Evolutionary conservation across 1,139 yeast genomes (phyloP), one percentile per base, ranked within the genome.

Genomic region (Yarrowia galli): DNA sequence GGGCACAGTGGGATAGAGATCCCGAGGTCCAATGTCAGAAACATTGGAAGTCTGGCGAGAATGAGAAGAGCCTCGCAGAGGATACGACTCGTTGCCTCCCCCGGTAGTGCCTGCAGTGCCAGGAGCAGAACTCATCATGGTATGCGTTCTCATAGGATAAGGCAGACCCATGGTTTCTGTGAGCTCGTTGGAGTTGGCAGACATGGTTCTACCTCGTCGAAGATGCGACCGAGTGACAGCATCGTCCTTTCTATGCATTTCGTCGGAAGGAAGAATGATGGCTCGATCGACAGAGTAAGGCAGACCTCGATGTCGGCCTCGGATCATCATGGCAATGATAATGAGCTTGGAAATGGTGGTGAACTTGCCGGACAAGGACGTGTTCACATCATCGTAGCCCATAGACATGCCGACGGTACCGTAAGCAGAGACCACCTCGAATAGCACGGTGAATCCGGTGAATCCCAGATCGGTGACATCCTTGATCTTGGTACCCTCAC

Each of bases 221-320:
- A 61, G 35, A 23, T 61, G 66, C 15, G 42, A 42, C 10, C 66
- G 54, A 16, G 54, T 46, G 8, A 46, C 66, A 1, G 54, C 81
- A 67, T 80, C 81, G 77, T 93, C 99, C 72, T 91, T 84, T 71
- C 83, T 80, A 43, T 83, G 83, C 83, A 92, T 83, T 70, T 86
- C 85, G 15, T 88, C 89, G 70, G 89, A 85, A 2, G 97, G 96
- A 68, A 95, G 79, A 84, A 95, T 88, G 71, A 95, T 90, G 49
- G 99, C 99, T 75, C 99, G 87, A 78, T 95, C 99, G 69, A 96
- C 84, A 0, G 95, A 82, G 75, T 95, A 92, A 0, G 99, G 99
- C 70, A 95, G 82, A 49, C 99, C 99, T 84, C 99, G 91, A 75
- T 93, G 98, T 69, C 98, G 85, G 13, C 99, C 98, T 80, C 99